Evolutionary conservation across 805 yeast genomes (phyloP), one percentile per base, ranked within the genome.

Genomic region (Blastobotrys chiropterorum): DNA sequence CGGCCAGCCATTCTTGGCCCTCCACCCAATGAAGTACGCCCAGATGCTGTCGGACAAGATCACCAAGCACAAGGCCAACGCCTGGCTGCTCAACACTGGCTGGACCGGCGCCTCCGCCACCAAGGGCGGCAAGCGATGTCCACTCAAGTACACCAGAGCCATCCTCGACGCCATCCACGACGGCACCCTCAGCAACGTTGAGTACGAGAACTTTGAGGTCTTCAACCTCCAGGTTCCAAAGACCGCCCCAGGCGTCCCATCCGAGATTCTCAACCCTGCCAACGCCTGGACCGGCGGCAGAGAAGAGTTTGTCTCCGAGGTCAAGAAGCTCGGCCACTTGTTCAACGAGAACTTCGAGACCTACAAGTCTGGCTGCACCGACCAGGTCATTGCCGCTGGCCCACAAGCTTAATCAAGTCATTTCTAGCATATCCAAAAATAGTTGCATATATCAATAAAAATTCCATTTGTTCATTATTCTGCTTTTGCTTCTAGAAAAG

Each of bases 21-120:
- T 92, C 71, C 99, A 92, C 74, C 99, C 99, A 71, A 92, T 92
- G 90, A 85, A 84, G 72, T 92, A 92, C 72, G 98, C 98, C 45
- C 87, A 88, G 72, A 96, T 92, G 83, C 81, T 92, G 65, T 84
- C 96, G 51, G 92, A 88, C 71, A 92, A 90, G 80, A 94, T 92
- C 78, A 72, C 85, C 51, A 69, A 86, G 69, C 94, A 90, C 76
- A 83, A 83, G 62, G 90, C 97, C 49, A 80, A 81, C 66, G 98
- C 99, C 53, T 92, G 97, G 96, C 80, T 92, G 71, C 81, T 92
- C 69, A 92, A 92, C 77, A 92, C 99, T 60, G 99, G 99, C 58
- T 92, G 99, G 99, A 88, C 90, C 59, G 99, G 99, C 56, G 82
- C 90, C 62, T 85, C 96, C 55, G 95, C 87, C 60, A 77, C 88